Percentiles rank a stretch among this genome's conserved stretches.
Conservation (phyloP, 2,329 filamentous ascomycete species). For the Ambrosiella cleistominuta region DNA sequence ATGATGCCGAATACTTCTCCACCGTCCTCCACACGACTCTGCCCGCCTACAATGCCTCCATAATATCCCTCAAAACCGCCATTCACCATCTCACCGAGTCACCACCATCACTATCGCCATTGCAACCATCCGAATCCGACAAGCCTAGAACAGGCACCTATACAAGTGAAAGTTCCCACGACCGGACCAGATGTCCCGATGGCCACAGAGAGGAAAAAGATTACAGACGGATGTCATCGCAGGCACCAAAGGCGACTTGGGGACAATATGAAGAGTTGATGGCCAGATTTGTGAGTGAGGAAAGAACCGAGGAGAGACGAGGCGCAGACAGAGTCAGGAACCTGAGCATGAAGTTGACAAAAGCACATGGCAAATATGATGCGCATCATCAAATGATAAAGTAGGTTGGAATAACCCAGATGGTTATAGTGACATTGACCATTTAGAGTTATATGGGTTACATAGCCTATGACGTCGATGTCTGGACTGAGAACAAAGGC, state of each 20-base stretch:
- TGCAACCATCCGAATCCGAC: not conserved
- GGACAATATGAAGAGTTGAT: conserved; percentile 8
- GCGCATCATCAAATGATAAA: not conserved
- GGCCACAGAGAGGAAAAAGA: not conserved
- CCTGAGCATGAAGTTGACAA: conserved; percentile 4
- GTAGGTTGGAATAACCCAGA: not conserved
- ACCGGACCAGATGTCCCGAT: no score
- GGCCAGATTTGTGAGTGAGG: not conserved
- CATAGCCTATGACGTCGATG: not conserved
- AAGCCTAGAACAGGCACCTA: not conserved
- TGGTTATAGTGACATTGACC: not conserved
- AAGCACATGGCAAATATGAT: not conserved
- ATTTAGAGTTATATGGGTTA: not conserved
- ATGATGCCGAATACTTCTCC: conserved; percentile 10
- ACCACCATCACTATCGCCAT: conserved; percentile 2
- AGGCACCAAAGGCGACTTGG: conserved; percentile 4
- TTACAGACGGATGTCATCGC: not conserved
- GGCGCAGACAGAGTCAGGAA: not conserved
- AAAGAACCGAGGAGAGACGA: not conserved
- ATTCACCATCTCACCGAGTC: conserved; percentile 10
- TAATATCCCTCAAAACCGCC: conserved; percentile 10
- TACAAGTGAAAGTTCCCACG: no score
- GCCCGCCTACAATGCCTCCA: conserved; percentile 4
- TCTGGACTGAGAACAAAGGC: not conserved
- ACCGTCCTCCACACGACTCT: conserved; percentile 9